Evolutionary conservation across 2,329 filamentous ascomycete species (phyloP), one percentile per base, ranked within the genome.

Genomic region (Aspergillus candidus): DNA sequence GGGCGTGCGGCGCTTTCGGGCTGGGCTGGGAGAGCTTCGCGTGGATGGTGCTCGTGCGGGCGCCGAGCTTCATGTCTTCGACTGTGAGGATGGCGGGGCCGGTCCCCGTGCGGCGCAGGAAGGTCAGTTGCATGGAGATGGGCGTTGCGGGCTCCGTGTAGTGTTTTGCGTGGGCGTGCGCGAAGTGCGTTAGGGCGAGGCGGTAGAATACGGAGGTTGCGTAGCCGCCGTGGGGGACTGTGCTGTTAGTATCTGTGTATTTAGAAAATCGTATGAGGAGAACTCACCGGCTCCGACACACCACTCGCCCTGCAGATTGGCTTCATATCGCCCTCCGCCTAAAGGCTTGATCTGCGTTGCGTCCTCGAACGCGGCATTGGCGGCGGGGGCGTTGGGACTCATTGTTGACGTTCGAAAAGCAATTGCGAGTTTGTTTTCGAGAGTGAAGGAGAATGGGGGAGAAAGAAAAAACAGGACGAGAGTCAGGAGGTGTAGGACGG

Each of bases 161-260:
- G 46, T 78, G 75, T 40, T 76, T 77, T 40, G 74, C 70, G 47
- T 72, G 66, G 14, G 83, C 75, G 5, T 80, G 76, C 6, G 72
- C 63, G 67, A 83, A 83, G 62, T 86, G 82, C 2, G 68, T 72
- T 8, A 68, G 65, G 17, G 79, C 79, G 13, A 81, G 77, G 42
- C 74, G 72, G 49, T 84, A 72, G 49, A 88, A 74, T 38, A 77
- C 72, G 0, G 80, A 74, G 8, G 82, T 82, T 12, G 85, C 78
- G 55, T 83, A 84, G 46, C 84, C 84, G 41, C 84, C 84, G 61
- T 88, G 82, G 5, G 83, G 83, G 11, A 87, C 84, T 83, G 56
- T 36, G 29, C n/a, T 40, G n/a, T 40, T 29, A 37, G 39, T 46
- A 48, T 41, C 47, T 18, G 4, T 11, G 11, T 11, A 5, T 18